Evolutionary conservation across 768 basidiomycete species (phyloP), one percentile per base, ranked within the genome.

Genomic region (Arthromyces matolae): DNA sequence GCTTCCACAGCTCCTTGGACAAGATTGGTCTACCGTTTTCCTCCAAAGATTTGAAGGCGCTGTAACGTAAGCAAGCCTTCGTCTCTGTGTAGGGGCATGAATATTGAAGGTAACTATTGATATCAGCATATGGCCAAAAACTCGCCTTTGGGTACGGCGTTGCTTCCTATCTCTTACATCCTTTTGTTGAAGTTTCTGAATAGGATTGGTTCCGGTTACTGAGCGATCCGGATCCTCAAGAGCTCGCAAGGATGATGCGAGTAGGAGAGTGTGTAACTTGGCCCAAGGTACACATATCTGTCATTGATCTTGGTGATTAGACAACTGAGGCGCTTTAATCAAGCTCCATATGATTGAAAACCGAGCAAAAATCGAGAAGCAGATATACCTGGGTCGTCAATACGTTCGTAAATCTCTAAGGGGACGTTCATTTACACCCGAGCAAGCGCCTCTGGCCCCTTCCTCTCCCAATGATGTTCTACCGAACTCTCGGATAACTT

Each of bases 21-120:
- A 78, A 62, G 95, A 99, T 64, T 98, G 95, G 95, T 92, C 90
- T 0, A 88, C 87, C 53, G 92, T 98, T 9, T 99, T 98, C 63
- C 70, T 98, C 41, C 96, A 98, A 64, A 80, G 91, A 41, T 97
- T 96, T 61, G 92, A 92, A 56, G 89, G 89, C 4, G 73, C 80
- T 20, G 84, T 93, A 39, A 93, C 90, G 89, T 91, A 75, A 60
- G 86, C 73, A 64, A 65, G 20, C 56, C 66, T 45, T 13, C n/a
- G n/a, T n/a, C n/a, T n/a, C n/a, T n/a, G n/a, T n/a, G n/a, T n/a
- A n/a, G n/a, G n/a, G n/a, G n/a, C n/a, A n/a, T n/a, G n/a, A n/a
- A n/a, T n/a, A n/a, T n/a, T n/a, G n/a, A n/a, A n/a, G 44, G 57
- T 52, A 47, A 53, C 14, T 47, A 31, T 20, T 19, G 25, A 25